Evolutionary conservation across 352 stramenopile species (phyloP).

Genomic region (Phytophthora hibernalis): DNA sequence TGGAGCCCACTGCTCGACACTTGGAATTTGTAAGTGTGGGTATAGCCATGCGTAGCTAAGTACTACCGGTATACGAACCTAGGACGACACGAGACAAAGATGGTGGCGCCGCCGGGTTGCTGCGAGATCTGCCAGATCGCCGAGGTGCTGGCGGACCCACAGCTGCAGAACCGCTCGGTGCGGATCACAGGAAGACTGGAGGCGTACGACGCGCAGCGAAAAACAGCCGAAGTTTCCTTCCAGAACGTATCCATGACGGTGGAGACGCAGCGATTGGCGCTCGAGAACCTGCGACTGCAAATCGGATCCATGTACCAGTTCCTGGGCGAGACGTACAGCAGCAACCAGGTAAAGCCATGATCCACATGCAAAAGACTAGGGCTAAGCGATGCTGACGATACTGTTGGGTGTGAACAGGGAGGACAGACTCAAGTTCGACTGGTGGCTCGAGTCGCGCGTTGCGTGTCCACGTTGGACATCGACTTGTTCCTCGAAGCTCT

Average conservation of each 20-base stretch:
- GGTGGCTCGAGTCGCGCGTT: slow-evolving; percentile 71
- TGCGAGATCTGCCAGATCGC: slow-evolving; percentile 86
- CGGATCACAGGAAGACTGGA: slow-evolving; percentile 80
- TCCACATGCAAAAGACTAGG: background rate
- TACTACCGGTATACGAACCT: background rate
- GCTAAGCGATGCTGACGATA: slow-evolving; percentile 5
- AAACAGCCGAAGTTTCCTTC: slow-evolving; percentile 64
- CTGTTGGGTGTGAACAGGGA: slow-evolving; percentile 3
- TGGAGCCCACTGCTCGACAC: slow-evolving; percentile 25
- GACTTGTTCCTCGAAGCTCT: slow-evolving; percentile 80
- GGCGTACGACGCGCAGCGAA: slow-evolving; percentile 62
- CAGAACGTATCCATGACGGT: slow-evolving; percentile 68
- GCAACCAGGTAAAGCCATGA: slow-evolving; percentile 26
- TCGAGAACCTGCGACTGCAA: slow-evolving; percentile 60
- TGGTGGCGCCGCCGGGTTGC: slow-evolving; percentile 36
- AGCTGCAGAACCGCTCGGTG: slow-evolving; percentile 78
- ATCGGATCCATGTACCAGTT: slow-evolving; percentile 88
- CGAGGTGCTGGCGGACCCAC: slow-evolving; percentile 67
- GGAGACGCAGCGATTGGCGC: slow-evolving; percentile 64
- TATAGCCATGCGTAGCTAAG: background rate
- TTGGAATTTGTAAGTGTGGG: background rate
- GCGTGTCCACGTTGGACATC: slow-evolving; percentile 85
- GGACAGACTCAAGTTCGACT: slow-evolving; percentile 57
- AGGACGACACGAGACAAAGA: background rate
- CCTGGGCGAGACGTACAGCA: slow-evolving; percentile 72